These are phyloP conservation scores for Colletotrichum siamense DNA, from an alignment of 2,329 filamentous ascomycete species.

Conservation along the genomic window DNA sequence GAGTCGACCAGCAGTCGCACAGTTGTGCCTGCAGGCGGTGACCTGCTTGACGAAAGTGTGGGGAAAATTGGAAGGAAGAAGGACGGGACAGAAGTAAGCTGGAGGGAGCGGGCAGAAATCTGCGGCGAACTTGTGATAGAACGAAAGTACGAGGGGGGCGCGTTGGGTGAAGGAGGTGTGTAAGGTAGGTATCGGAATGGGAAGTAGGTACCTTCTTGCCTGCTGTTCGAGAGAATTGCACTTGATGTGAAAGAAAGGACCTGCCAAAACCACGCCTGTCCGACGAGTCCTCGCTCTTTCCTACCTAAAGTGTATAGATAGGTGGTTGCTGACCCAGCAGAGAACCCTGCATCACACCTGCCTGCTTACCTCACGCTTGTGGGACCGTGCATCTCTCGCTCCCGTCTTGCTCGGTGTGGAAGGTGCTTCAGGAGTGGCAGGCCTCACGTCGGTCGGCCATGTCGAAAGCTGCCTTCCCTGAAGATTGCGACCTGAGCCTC, in stretches of 20 bases:
- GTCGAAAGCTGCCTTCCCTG: background rate
- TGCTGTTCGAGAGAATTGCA: background rate
- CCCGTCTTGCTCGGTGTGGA: background rate
- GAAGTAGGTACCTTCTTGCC: background rate
- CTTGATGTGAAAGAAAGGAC: background rate
- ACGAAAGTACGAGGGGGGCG: background rate
- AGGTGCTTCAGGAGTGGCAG: background rate
- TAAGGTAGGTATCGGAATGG: no score
- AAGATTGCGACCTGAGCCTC: no score
- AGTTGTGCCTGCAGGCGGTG: no score
- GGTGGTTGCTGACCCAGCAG: background rate
- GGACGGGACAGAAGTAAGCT: background rate
- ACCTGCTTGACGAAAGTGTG: no score
- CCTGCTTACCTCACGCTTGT: fast-evolving
- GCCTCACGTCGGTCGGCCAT: background rate
- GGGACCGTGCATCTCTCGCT: background rate
- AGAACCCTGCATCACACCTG: background rate
- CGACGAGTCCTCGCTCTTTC: background rate
- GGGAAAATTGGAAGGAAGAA: no score
- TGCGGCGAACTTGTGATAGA: background rate
- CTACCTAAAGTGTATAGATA: background rate
- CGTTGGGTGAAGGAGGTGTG: background rate
- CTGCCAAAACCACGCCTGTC: fast-evolving
- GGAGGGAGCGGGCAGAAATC: background rate
- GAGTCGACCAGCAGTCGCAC: no score